A percentile compares a stretch with the other conserved stretches of the same genome.
Evolutionary conservation across 306 rosid genomes (phyloP).

Genomic region (Abrus precatorius): DNA sequence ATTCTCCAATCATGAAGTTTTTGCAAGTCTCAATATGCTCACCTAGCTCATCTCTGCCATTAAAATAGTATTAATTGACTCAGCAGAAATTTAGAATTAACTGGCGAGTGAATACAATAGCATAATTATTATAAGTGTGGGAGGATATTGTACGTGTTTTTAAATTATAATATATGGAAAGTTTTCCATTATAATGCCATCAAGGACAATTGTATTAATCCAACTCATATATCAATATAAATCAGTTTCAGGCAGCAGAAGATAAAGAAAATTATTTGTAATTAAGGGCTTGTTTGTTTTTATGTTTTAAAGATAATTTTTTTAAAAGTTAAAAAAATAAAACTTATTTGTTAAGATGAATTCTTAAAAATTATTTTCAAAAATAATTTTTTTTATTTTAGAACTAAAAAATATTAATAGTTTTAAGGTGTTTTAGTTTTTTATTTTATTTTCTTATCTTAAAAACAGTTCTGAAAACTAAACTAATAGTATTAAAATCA

Average conservation of each 20-base stretch:
- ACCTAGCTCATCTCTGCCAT: slow-evolving; percentile 69
- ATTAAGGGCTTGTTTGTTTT: no score
- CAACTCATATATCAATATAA: neutral
- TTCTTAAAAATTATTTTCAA: no score
- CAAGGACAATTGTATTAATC: neutral
- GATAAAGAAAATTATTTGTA: neutral
- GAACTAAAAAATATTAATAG: no score
- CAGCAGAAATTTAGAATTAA: neutral
- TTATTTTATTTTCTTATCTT: no score
- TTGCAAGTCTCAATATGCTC: slow-evolving; percentile 67
- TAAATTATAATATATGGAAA: neutral
- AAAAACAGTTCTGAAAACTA: no score
- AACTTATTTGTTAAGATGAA: no score
- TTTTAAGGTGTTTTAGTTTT: no score
- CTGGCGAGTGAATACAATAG: slow-evolving; percentile 9
- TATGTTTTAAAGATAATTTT: no score
- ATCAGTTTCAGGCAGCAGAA: neutral
- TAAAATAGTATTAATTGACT: slow-evolving; percentile 31
- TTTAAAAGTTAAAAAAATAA: no score
- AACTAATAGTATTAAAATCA: neutral
- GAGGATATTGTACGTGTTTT: slow-evolving; percentile 30
- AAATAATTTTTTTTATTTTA: no score
- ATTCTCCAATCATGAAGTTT: slow-evolving; percentile 76
- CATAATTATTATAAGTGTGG: neutral
- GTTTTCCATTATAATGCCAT: slow-evolving; percentile 1